phyloP scores from a whole-genome alignment of 2,329 filamentous ascomycete species.

The Colletotrichum sp. region DNA sequence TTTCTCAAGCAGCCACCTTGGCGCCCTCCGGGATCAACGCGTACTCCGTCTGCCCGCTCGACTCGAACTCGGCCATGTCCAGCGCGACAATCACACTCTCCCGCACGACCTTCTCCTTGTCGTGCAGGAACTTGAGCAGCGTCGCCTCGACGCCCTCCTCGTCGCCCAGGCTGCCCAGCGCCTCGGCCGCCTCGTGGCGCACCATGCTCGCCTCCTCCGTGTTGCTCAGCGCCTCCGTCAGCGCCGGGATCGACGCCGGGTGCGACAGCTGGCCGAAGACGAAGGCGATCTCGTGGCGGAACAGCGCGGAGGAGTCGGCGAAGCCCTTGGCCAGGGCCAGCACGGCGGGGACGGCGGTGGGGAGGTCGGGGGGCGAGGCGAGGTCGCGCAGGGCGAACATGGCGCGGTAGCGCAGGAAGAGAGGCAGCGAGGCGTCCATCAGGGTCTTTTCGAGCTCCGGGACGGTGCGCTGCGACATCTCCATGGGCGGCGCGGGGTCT shows the following conservation, averaged over 20 bases:
- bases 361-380: conserved; percentile 88
- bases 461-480: conserved; percentile 73
- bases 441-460: conserved; percentile 77
- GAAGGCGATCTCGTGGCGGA: conserved; percentile 97
- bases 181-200: conserved; percentile 95
- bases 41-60: conserved; percentile 87
- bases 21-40: conserved; percentile 78
- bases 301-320: conserved; percentile 84
- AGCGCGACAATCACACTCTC: conserved; percentile 95
- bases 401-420: conserved; percentile 94
- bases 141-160: conserved; percentile 92
- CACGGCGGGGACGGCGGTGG: conserved; percentile 87
- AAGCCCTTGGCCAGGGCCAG: conserved; percentile 86
- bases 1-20: conserved; percentile 42
- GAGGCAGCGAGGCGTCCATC: conserved; percentile 77
- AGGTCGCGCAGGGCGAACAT: conserved; percentile 98
- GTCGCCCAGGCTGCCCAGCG: conserved; percentile 90
- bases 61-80: conserved; percentile 98
- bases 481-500: conserved; percentile 90
- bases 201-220: conserved; percentile 92
- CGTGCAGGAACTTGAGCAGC: conserved; percentile 82
- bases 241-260: conserved; percentile 92
- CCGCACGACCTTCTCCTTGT: conserved; percentile 90
- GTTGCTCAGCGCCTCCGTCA: conserved; percentile 80
- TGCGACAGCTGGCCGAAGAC: conserved; percentile 97